Evolutionary conservation across 2,329 filamentous ascomycete genomes (phyloP).

Genomic region (Pseudonectria foliicola): DNA sequence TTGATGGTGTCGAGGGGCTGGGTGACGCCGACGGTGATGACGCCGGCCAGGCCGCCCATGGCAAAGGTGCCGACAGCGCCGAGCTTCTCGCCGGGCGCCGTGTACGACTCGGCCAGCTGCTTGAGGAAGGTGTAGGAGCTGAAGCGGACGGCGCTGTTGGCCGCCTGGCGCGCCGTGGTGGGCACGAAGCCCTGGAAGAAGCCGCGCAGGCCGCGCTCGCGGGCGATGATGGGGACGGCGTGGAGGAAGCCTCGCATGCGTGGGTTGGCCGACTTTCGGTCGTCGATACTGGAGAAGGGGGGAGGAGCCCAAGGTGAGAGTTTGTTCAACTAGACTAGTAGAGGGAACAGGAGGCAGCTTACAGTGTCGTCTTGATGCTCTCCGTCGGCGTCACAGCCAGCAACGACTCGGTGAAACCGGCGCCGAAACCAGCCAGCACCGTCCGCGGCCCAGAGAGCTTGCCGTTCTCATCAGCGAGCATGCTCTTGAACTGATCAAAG

Average conservation of each 20-base stretch:
- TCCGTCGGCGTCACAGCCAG: constrained; percentile 95
- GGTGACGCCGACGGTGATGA: constrained; percentile 80
- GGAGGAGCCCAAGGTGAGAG: too few species aligned
- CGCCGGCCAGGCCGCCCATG: constrained; percentile 79
- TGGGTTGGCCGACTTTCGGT: constrained; percentile 78
- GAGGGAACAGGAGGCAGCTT: constrained; percentile 5
- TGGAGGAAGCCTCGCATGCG: constrained; percentile 89
- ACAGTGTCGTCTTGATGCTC: constrained; percentile 95
- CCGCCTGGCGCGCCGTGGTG: constrained; percentile 88
- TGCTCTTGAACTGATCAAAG: constrained; percentile 85
- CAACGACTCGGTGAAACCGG: constrained; percentile 87
- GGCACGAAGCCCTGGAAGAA: constrained; percentile 98
- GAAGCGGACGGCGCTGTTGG: constrained; percentile 89
- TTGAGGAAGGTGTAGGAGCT: constrained; percentile 84
- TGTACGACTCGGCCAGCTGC: constrained; percentile 87
- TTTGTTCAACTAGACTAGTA: too few species aligned
- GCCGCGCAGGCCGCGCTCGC: constrained; percentile 79
- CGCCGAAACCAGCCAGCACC: constrained; percentile 88
- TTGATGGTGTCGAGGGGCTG: constrained; percentile 87
- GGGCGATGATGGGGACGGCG: constrained; percentile 77
- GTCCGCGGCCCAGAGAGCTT: constrained; percentile 86
- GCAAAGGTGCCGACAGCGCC: constrained; percentile 82
- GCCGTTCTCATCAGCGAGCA: constrained; percentile 76
- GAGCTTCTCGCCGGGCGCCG: constrained; percentile 89
- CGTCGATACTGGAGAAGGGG: constrained; percentile 87